Evolutionary conservation across 1,284 basidiomycete species (phyloP).

Genomic region (Cystobasidium slooffiae): DNA sequence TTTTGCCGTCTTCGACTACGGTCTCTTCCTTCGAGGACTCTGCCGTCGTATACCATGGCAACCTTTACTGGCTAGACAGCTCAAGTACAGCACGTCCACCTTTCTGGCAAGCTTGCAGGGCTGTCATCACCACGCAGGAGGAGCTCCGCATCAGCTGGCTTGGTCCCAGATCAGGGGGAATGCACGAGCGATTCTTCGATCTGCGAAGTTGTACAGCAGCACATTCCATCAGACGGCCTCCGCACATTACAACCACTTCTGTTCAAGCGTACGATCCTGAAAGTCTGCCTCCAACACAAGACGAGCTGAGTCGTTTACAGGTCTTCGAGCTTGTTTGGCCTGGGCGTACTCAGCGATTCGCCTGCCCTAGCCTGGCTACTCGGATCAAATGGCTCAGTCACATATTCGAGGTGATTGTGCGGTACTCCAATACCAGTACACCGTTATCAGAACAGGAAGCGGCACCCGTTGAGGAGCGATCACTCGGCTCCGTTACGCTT

Average conservation of each 20-base stretch:
- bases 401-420: conserved; percentile 25
- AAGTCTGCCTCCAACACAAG: background rate
- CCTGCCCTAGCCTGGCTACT: conserved; percentile 7
- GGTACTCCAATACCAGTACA: conserved; percentile 6
- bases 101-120: conserved; percentile 34
- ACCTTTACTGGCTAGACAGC: conserved; percentile 42
- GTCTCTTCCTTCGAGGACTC: conserved; percentile 16
- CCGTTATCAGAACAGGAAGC: background rate
- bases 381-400: conserved; percentile 29
- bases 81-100: conserved; percentile 27
- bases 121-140: conserved; percentile 23
- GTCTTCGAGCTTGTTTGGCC: conserved; percentile 41
- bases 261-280: conserved; percentile 18
- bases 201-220: conserved; percentile 20
- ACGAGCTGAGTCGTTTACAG: conserved; percentile 18
- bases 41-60: conserved; percentile 24
- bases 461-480: background rate
- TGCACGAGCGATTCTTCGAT: conserved; percentile 34
- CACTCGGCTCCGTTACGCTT: conserved; percentile 23
- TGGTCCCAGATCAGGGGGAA: conserved; percentile 1
- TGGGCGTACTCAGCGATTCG: conserved; percentile 36
- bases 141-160: conserved; percentile 36
- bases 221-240: conserved; percentile 24
- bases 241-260: background rate
- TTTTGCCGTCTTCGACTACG: background rate